A percentile compares a stretch with the other conserved stretches of the same genome.
phyloP scores from a whole-genome alignment of 1,284 basidiomycete species.

The Schizopora paradoxa region DNA sequence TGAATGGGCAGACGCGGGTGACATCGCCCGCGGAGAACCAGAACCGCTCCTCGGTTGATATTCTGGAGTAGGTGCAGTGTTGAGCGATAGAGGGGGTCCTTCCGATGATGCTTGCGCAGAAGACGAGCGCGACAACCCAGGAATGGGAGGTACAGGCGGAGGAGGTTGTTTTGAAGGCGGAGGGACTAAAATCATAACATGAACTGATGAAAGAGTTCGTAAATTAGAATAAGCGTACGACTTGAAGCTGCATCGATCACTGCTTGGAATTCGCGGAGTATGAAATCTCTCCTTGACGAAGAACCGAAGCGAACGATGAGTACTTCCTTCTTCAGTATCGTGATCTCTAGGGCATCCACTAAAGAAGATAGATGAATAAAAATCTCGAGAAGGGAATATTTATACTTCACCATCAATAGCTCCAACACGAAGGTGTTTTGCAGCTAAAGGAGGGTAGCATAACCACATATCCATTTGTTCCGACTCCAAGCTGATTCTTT shows the following conservation, averaged over 20 bases:
- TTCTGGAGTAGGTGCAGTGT: too few relatives aligned
- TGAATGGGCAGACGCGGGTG: constrained; percentile 23
- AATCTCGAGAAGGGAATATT: constrained; percentile 6
- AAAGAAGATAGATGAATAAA: constrained; percentile 15
- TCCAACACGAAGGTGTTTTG: constrained; percentile 81
- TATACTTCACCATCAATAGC: constrained; percentile 46
- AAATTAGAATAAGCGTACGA: constrained; percentile 54
- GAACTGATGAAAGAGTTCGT: not conserved
- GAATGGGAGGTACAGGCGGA: constrained; percentile 50
- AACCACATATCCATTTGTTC: constrained; percentile 86
- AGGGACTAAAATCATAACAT: constrained; percentile 38
- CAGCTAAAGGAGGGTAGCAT: constrained; percentile 92
- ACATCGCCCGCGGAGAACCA: constrained; percentile 21
- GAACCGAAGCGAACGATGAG: constrained; percentile 68
- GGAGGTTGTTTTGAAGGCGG: constrained; percentile 54
- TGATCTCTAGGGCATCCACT: constrained; percentile 74
- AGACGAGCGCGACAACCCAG: constrained; percentile 19
- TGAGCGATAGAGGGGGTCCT: too few relatives aligned
- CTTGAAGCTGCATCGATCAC: constrained; percentile 79
- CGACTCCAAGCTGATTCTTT: constrained; percentile 43
- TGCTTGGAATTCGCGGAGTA: constrained; percentile 74
- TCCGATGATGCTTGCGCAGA: constrained; percentile 17
- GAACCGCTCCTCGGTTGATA: constrained; percentile 1
- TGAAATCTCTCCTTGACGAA: constrained; percentile 54
- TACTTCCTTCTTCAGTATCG: constrained; percentile 87